Evolutionary conservation across 2,329 filamentous ascomycete species (phyloP), one percentile per base, ranked within the genome.

Genomic region (Arthrobotrys musiformis): DNA sequence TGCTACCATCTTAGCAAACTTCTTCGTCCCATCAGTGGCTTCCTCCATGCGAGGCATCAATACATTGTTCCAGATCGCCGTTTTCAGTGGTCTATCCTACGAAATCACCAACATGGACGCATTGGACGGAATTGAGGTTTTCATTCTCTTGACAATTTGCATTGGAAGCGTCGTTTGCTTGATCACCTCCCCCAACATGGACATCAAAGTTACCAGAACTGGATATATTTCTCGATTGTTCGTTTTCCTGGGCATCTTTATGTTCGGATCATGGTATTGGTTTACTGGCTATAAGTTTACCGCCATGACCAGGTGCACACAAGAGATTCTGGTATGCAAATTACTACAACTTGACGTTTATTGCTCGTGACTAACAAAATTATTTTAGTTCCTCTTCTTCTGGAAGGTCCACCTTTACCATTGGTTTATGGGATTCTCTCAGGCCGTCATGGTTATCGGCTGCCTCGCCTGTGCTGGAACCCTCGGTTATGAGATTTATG

Each of bases 361-460:
- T 24, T 24, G 13, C 17, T n/a, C n/a, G 35, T 4, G 2, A 13
- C n/a, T 35, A 15, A 13, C 35, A 56, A 60, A 44, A 52, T 46
- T 42, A 17, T n/a, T 17, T 22, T 70, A 77, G 73, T 77, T 77
- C 73, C 73, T 77, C 40, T 77, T 77, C 60, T 77, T 77, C 66
- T 77, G 73, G 73, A 77, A 50, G 40, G 66, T 77, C 60, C 73
- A 77, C 11, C 73, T 77, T 7, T 77, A 77, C 73, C 73, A 77
- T 42, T 77, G 73, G 73, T 77, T 77, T 42, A 77, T 77, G 73
- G 37, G 42, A 15, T 77, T 77, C 66, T 70, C 58, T 22, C 73
- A 77, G 35, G 74, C 74, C 13, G 35, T 58, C 37, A 78, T 78
- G 74, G 69, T 78, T 46, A 64, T 78, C 24, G 69, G 74, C 22